Percentiles rank a stretch among this genome's conserved stretches.
These are phyloP conservation scores for Epicoccum nigrum DNA, from an alignment of 2,329 filamentous ascomycete species.

Conservation along the genomic window DNA sequence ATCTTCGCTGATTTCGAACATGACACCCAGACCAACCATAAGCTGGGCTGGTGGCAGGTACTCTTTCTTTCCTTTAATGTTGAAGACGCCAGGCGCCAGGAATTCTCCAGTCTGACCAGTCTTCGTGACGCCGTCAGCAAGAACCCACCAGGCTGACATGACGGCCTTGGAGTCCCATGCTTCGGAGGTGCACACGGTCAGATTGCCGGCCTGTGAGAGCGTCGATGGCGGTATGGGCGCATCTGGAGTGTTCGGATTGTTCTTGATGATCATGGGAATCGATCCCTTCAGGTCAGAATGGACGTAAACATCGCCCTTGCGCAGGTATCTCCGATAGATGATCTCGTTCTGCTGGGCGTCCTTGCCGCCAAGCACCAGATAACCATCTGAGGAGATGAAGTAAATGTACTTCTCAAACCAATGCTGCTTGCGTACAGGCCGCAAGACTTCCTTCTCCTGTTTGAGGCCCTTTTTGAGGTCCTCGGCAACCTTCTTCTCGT, in stretches of 20 bases:
- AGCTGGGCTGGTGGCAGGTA: constrained; percentile 86
- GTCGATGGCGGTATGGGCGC: constrained; percentile 91
- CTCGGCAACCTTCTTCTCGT: constrained; percentile 83
- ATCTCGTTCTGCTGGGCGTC: constrained; percentile 91
- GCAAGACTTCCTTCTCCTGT: constrained; percentile 85
- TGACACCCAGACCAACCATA: constrained; percentile 82
- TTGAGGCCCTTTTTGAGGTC: constrained; percentile 88
- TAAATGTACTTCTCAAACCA: constrained; percentile 99
- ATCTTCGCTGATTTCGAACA: constrained; percentile 88
- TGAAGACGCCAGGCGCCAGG: constrained; percentile 77
- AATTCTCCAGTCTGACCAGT: constrained; percentile 80
- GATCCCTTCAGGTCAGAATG: constrained; percentile 89
- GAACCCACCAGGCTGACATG: constrained; percentile 97
- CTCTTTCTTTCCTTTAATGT: constrained; percentile 86
- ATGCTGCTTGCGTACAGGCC: constrained; percentile 79
- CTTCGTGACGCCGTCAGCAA: constrained; percentile 88
- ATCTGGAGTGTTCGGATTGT: constrained; percentile 76
- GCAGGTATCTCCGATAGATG: constrained; percentile 84
- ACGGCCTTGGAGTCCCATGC: constrained; percentile 97
- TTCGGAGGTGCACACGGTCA: constrained; percentile 82
- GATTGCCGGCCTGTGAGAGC: constrained; percentile 83
- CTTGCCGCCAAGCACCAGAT: constrained; percentile 86
- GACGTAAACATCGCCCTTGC: constrained; percentile 89
- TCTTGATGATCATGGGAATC: constrained; percentile 87
- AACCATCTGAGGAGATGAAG: constrained; percentile 95